phyloP scores from a whole-genome alignment of 129 eudicot genomes.

The Lactuca sativa region DNA sequence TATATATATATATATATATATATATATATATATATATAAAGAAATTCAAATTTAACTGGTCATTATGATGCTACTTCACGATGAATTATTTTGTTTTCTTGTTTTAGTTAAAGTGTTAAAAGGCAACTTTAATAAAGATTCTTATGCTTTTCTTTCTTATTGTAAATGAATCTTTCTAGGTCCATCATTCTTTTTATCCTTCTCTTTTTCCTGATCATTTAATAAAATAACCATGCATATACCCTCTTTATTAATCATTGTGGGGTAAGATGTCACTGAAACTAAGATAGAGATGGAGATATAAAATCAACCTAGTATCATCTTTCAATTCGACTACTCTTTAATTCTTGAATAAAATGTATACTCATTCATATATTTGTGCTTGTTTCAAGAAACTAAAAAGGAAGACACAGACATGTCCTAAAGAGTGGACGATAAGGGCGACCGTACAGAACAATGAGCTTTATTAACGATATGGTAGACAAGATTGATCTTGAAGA shows the following conservation, averaged over 20 bases:
- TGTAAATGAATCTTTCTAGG: constrained; percentile 33
- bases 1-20: no score
- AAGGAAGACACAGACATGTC: no score
- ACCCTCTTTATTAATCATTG: neutral
- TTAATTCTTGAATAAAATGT: no score
- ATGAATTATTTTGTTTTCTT: constrained; percentile 26
- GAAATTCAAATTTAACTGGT: neutral
- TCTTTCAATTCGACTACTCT: neutral
- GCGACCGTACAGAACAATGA: no score
- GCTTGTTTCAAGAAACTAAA: neutral
- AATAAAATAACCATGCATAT: neutral
- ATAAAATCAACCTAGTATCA: neutral
- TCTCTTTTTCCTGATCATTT: neutral
- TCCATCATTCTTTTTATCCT: constrained; percentile 21
- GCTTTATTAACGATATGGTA: no score
- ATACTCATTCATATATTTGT: neutral
- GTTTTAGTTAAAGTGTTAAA: constrained; percentile 29
- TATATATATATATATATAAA: neutral
- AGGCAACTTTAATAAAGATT: constrained; percentile 19
- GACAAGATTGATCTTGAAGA: no score
- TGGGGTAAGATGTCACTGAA: neutral
- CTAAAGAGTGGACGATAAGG: no score
- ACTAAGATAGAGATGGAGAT: neutral
- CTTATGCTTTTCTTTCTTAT: constrained; percentile 29
- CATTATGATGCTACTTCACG: constrained; percentile 17